These are phyloP conservation scores for Helotiales sp. DNA, from an alignment of 2,329 filamentous ascomycete genomes.

Conservation along the genomic window DNA sequence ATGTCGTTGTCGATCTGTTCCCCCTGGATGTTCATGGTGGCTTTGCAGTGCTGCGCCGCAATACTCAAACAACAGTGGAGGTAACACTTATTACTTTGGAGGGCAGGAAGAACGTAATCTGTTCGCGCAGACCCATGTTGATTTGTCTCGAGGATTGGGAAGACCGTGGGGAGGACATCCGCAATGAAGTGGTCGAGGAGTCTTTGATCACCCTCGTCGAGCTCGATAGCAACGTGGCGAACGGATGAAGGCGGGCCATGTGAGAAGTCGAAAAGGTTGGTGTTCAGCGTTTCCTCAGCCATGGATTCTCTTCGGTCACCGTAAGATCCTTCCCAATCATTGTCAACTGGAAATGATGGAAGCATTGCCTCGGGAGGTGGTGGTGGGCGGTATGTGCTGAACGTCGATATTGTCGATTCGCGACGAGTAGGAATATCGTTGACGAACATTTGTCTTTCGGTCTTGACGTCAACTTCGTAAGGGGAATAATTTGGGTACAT, in stretches of 20 bases:
- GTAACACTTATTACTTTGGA: constrained; percentile 91
- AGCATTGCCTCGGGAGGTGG: constrained; percentile 72
- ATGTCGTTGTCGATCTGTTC: constrained; percentile 89
- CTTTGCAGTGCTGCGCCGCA: constrained; percentile 89
- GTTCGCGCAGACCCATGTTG: constrained; percentile 82
- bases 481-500: constrained; percentile 68
- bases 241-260: constrained; percentile 67
- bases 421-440: constrained; percentile 84
- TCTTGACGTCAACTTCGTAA: constrained; percentile 96
- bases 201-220: constrained; percentile 86
- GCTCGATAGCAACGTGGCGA: constrained; percentile 75
- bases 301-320: constrained; percentile 68
- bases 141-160: constrained; percentile 89
- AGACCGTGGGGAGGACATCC: constrained; percentile 84
- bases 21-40: constrained; percentile 66
- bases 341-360: constrained; percentile 65
- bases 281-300: constrained; percentile 68
- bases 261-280: constrained; percentile 83
- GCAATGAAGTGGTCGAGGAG: constrained; percentile 91
- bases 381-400: constrained; percentile 86
- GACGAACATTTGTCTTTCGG: constrained; percentile 90
- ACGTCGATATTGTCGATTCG: constrained; percentile 89
- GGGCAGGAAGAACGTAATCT: constrained; percentile 82
- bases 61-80: constrained; percentile 95
- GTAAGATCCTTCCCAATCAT: constrained; percentile 76